Conservation (phyloP, 192 early-diverging fungal species). For the Thoreauomyces humboldtii region DNA sequence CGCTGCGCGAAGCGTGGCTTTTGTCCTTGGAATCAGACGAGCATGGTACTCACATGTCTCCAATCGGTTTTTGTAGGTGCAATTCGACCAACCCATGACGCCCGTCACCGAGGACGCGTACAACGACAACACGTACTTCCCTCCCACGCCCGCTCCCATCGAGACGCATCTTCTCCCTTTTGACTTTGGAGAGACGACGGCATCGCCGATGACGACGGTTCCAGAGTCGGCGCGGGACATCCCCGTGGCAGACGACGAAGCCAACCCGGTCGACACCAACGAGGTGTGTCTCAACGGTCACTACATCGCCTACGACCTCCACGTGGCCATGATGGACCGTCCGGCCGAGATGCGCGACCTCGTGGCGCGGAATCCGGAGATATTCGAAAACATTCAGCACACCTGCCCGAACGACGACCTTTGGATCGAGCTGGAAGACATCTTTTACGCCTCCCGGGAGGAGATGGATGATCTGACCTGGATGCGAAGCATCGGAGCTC, state of each 20-base stretch:
- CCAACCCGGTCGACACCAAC: not conserved
- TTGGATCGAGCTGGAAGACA: conserved; percentile 14
- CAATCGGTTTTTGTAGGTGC: conserved; percentile 1
- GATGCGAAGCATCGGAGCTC: conserved; percentile 16
- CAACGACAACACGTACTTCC: conserved; percentile 12
- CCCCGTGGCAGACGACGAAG: not conserved
- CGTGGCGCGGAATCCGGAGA: conserved; percentile 15
- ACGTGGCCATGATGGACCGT: conserved; percentile 32
- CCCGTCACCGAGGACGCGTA: not conserved
- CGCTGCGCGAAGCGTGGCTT: no score
- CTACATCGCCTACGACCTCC: conserved; percentile 28
- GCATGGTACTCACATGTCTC: no score
- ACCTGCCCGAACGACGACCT: not conserved
- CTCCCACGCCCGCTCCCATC: conserved; percentile 22
- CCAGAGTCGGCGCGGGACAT: not conserved
- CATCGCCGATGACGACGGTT: conserved; percentile 6
- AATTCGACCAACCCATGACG: conserved; percentile 8
- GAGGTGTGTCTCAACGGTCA: conserved; percentile 22
- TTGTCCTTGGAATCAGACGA: no score
- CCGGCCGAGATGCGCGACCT: conserved; percentile 29
- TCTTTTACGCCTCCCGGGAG: conserved; percentile 17
- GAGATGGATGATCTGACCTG: conserved; percentile 30
- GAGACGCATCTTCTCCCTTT: conserved; percentile 8
- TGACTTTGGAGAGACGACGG: not conserved
- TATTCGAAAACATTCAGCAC: conserved; percentile 22